Evolutionary conservation across 192 early-diverging fungal genomes (phyloP).

Genomic region (Phlyctochytrium arcticum): DNA sequence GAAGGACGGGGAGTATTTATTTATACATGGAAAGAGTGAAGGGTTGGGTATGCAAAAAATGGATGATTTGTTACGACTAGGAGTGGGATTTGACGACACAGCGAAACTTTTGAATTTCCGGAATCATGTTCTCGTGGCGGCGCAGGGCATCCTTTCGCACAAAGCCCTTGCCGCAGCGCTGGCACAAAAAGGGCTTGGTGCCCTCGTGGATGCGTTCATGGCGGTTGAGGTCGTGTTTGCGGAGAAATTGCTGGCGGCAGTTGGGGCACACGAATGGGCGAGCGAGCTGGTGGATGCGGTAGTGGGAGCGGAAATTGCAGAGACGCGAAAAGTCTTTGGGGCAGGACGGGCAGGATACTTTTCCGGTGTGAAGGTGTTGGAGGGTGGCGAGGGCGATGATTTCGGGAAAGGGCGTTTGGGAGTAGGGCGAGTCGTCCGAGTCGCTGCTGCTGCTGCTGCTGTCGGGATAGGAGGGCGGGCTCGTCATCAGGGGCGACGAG

Average conservation of each 20-base stretch:
- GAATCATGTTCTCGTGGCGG: constrained; percentile 33
- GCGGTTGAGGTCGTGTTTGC: constrained; percentile 47
- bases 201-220: constrained; percentile 38
- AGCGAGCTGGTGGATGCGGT: constrained; percentile 12
- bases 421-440: not conserved
- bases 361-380: constrained; percentile 1
- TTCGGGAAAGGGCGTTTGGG: not conserved
- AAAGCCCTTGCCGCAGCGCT: constrained; percentile 25
- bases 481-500: too few species aligned
- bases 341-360: constrained; percentile 13
- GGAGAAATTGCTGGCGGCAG: constrained; percentile 33
- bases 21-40: too few species aligned
- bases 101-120: constrained; percentile 28
- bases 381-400: not conserved
- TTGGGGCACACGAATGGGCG: constrained; percentile 17
- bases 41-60: too few species aligned
- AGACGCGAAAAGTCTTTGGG: constrained; percentile 11
- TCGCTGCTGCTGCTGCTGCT: too few species aligned
- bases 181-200: constrained; percentile 27
- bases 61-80: too few species aligned
- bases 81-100: constrained; percentile 33
- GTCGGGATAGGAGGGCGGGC: too few species aligned
- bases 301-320: constrained; percentile 26
- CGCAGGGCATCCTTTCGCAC: constrained; percentile 26
- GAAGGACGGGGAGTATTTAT: too few species aligned